A percentile compares a stretch with the other conserved stretches of the same genome.
phyloP scores from a whole-genome alignment of 1,139 yeast species.

The Protomyces macrosporus region DNA sequence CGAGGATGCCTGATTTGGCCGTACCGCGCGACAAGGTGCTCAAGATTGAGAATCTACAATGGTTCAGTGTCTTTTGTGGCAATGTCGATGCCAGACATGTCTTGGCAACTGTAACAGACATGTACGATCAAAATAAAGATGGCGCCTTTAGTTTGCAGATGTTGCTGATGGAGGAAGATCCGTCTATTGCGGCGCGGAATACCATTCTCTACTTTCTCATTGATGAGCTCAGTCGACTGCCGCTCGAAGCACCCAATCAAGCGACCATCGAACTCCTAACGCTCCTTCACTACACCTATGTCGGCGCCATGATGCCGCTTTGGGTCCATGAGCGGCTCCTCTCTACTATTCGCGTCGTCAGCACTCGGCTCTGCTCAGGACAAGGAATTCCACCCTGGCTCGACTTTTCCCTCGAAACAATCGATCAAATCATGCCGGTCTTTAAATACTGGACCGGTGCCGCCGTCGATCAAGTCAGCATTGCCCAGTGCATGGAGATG shows the following conservation, averaged over 20 bases:
- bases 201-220: conserved; percentile 10
- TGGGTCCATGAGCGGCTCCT: conserved; percentile 21
- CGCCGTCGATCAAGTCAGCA: conserved; percentile 5
- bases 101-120: conserved; percentile 14
- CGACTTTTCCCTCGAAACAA: conserved; percentile 6
- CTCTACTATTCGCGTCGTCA: conserved; percentile 11
- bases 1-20: not conserved
- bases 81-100: conserved; percentile 21
- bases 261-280: conserved; percentile 10
- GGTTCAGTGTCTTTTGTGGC: conserved; percentile 20
- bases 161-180: conserved; percentile 15
- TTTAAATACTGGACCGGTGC: conserved; percentile 21
- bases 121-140: conserved; percentile 11
- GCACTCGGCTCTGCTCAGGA: conserved; percentile 17
- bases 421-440: conserved; percentile 21
- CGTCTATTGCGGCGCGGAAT: conserved; percentile 16
- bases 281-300: conserved; percentile 16
- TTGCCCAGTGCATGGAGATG: conserved; percentile 21
- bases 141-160: conserved; percentile 3
- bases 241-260: not conserved
- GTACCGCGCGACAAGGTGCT: too few species aligned
- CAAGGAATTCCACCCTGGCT: conserved; percentile 20
- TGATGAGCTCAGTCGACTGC: conserved; percentile 8
- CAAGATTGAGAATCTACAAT: not conserved
- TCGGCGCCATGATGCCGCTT: conserved; percentile 22